Evolutionary conservation across 371 early-diverging fungal genomes (phyloP).

Genomic region (Haplosporangium sp.): DNA sequence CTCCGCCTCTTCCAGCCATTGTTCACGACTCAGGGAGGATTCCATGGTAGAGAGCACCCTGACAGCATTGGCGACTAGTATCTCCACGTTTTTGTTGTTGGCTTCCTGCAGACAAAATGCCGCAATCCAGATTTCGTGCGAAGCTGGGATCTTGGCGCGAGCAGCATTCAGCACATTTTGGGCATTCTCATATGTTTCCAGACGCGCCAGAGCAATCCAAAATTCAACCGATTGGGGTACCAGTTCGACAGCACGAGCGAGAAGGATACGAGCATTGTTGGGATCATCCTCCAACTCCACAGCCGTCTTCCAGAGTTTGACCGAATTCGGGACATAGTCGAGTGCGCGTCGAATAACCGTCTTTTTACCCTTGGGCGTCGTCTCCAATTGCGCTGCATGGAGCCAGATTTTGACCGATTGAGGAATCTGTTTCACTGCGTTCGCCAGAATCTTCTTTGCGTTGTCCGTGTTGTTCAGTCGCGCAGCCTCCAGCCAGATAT

Average conservation of each 20-base stretch:
- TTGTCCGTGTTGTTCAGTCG: slow-evolving; percentile 86
- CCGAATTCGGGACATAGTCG: slow-evolving; percentile 93
- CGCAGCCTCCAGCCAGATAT: slow-evolving; percentile 97
- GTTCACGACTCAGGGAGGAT: slow-evolving; percentile 81
- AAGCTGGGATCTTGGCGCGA: slow-evolving; percentile 85
- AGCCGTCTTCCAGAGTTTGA: slow-evolving; percentile 93
- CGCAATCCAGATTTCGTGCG: slow-evolving; percentile 95
- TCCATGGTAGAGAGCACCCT: slow-evolving; percentile 74
- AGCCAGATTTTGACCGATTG: slow-evolving; percentile 95
- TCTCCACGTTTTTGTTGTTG: slow-evolving; percentile 71
- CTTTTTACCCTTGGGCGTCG: slow-evolving; percentile 78
- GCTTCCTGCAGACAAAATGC: slow-evolving; percentile 95
- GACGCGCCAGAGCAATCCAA: slow-evolving; percentile 94
- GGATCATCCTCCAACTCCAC: slow-evolving; percentile 93
- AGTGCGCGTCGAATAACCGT: slow-evolving; percentile 93
- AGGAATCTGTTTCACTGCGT: slow-evolving; percentile 91
- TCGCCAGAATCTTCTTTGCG: slow-evolving; percentile 90
- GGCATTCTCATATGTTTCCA: slow-evolving; percentile 93
- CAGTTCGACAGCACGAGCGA: slow-evolving; percentile 93
- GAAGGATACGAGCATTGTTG: slow-evolving; percentile 89
- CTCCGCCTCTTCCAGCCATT: slow-evolving; percentile 93
- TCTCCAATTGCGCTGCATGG: slow-evolving; percentile 89
- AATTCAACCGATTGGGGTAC: slow-evolving; percentile 92
- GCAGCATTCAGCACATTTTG: slow-evolving; percentile 91
- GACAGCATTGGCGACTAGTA: slow-evolving; percentile 80